Conservation (phyloP, 1,284 basidiomycete species). For the Phlebopus sp. region DNA sequence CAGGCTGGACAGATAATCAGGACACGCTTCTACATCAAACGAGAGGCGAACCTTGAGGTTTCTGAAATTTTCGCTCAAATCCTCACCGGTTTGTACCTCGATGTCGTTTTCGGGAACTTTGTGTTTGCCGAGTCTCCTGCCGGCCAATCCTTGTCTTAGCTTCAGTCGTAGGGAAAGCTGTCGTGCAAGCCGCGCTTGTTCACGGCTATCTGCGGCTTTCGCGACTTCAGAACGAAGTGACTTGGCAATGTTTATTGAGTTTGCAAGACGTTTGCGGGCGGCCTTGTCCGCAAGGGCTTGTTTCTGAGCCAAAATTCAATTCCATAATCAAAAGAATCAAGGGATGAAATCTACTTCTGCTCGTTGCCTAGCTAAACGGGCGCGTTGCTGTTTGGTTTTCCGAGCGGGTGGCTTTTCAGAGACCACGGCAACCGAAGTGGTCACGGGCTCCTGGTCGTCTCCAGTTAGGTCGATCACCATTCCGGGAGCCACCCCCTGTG, state of each 20-base stretch:
- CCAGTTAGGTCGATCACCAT: slow-evolving; percentile 57
- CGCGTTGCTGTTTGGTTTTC: slow-evolving; percentile 75
- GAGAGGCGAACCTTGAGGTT: slow-evolving; percentile 68
- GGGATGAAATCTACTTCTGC: slow-evolving; percentile 51
- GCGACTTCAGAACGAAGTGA: slow-evolving; percentile 46
- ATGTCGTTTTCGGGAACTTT: slow-evolving; percentile 67
- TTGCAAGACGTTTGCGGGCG: slow-evolving; percentile 55
- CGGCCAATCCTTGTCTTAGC: slow-evolving; percentile 52
- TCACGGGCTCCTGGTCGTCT: slow-evolving; percentile 38
- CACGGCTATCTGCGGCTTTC: slow-evolving; percentile 39
- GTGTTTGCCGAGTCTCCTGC: slow-evolving; percentile 74
- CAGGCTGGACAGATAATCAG: slow-evolving; percentile 53
- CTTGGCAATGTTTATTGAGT: slow-evolving; percentile 55
- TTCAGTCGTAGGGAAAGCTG: slow-evolving; percentile 34
- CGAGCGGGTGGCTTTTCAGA: slow-evolving; percentile 50
- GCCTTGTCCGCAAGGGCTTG: slow-evolving; percentile 57
- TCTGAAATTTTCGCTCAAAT: slow-evolving; percentile 84
- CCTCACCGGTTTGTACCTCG: slow-evolving; percentile 90
- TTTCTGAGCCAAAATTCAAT: slow-evolving; percentile 45
- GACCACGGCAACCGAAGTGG: slow-evolving; percentile 30
- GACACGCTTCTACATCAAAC: neutral
- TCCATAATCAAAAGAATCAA: neutral
- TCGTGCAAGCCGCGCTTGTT: slow-evolving; percentile 44
- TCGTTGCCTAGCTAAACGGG: slow-evolving; percentile 55
- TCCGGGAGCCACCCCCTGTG: slow-evolving; percentile 40